These are phyloP conservation scores for Stagonosporopsis chrysanthemi DNA, from an alignment of 2,329 filamentous ascomycete genomes.

Conservation along the genomic window DNA sequence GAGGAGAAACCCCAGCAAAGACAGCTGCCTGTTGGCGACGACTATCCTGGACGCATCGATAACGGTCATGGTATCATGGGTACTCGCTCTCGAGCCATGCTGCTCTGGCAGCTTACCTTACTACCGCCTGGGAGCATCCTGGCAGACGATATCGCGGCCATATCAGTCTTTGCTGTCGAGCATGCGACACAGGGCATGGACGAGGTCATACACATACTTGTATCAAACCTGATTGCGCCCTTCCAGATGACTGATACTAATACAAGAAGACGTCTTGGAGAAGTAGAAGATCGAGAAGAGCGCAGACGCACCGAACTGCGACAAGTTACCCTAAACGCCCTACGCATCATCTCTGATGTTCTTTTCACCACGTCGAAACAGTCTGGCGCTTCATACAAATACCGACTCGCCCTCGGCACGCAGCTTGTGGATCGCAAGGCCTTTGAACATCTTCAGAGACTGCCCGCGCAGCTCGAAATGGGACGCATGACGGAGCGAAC, in stretches of 20 bases:
- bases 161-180: conserved; percentile 87
- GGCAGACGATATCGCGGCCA: conserved; percentile 81
- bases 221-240: conserved; percentile 81
- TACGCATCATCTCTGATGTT: conserved; percentile 84
- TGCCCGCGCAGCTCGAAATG: conserved; percentile 78
- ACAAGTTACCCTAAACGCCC: conserved; percentile 58
- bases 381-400: conserved; percentile 69
- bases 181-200: conserved; percentile 85
- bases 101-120: conserved; percentile 82
- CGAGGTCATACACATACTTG: conserved; percentile 88
- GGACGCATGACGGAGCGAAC: conserved; percentile 77
- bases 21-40: conserved; percentile 37
- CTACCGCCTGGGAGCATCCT: conserved; percentile 79
- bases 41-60: conserved; percentile 38
- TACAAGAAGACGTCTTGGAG: conserved; percentile 53
- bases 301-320: conserved; percentile 29
- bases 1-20: conserved; percentile 50
- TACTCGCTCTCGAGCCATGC: conserved; percentile 63
- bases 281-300: conserved; percentile 33
- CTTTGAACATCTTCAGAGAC: conserved; percentile 77
- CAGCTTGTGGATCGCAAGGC: conserved; percentile 72
- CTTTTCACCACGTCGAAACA: conserved; percentile 65
- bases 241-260: conserved; percentile 77
- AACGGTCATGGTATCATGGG: conserved; percentile 41
- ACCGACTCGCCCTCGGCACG: conserved; percentile 78